These are phyloP conservation scores for Cordia subcordata DNA, from an alignment of 257 asterid genomes.

Conservation along the genomic window DNA sequence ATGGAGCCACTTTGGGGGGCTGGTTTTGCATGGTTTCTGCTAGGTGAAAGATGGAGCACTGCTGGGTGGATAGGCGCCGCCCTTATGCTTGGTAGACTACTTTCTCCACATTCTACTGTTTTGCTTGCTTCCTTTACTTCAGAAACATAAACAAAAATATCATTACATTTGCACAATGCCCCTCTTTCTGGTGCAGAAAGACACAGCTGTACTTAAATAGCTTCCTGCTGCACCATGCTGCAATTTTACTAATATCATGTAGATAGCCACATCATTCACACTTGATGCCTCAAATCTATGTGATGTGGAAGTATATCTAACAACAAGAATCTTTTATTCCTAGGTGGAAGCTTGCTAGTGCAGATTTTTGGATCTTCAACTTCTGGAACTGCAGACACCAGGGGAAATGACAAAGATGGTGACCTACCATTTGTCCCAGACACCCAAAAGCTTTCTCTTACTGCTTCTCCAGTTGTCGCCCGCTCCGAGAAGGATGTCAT, in stretches of 20 bases:
- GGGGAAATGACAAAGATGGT: conserved; percentile 9
- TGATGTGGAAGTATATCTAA: background rate
- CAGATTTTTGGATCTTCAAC: conserved; percentile 33
- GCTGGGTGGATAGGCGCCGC: conserved; percentile 78
- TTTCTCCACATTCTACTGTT: background rate
- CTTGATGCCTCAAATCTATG: too few relatives aligned
- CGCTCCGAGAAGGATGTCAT: conserved; percentile 22
- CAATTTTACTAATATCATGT: too few relatives aligned
- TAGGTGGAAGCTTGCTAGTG: conserved; percentile 61
- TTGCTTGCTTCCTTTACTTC: background rate
- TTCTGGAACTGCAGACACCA: conserved; percentile 11
- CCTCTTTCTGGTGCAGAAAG: too few relatives aligned
- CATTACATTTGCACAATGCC: background rate
- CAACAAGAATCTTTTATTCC: background rate
- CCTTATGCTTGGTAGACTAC: conserved; percentile 43
- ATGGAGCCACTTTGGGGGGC: conserved; percentile 85
- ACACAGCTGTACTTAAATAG: too few relatives aligned
- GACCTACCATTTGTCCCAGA: conserved; percentile 17
- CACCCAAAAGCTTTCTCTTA: conserved; percentile 18
- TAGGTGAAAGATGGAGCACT: conserved; percentile 71
- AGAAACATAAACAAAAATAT: background rate
- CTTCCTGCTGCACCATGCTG: too few relatives aligned
- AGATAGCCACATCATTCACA: background rate
- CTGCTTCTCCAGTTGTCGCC: conserved; percentile 39
- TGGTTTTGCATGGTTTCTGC: conserved; percentile 71